These are phyloP conservation scores for Monosporascus sp. DNA, from an alignment of 2,329 filamentous ascomycete genomes.

Conservation along the genomic window DNA sequence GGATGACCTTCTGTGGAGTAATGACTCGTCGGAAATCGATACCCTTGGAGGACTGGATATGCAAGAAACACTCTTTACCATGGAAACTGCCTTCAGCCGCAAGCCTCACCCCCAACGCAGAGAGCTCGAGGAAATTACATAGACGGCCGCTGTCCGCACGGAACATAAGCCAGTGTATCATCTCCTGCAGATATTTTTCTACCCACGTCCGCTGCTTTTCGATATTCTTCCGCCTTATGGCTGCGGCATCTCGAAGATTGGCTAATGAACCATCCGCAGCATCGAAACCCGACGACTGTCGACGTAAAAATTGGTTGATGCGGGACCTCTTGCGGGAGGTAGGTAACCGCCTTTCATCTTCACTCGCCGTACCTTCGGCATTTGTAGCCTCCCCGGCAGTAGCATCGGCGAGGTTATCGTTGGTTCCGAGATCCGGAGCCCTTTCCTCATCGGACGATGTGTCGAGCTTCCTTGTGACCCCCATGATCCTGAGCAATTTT, in stretches of 20 bases:
- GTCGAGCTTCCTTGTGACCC: slow-evolving; percentile 72
- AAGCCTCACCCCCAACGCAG: slow-evolving; percentile 85
- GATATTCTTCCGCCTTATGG: slow-evolving; percentile 60
- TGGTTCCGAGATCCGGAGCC: slow-evolving; percentile 32
- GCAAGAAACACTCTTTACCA: slow-evolving; percentile 90
- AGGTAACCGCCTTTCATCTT: slow-evolving; percentile 51
- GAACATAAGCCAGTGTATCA: slow-evolving; percentile 97
- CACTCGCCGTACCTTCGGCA: slow-evolving; percentile 63
- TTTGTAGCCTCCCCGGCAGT: slow-evolving; percentile 42
- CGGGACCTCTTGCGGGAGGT: slow-evolving; percentile 45
- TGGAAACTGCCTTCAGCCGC: slow-evolving; percentile 96
- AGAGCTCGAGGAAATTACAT: slow-evolving; percentile 93
- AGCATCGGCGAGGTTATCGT: slow-evolving; percentile 29
- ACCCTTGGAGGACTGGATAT: slow-evolving; percentile 87
- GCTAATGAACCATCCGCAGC: slow-evolving; percentile 37
- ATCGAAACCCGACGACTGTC: slow-evolving; percentile 48
- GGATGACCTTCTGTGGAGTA: slow-evolving; percentile 72
- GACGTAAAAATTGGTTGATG: slow-evolving; percentile 46
- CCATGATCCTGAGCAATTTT: slow-evolving; percentile 83
- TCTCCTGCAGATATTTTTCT: slow-evolving; percentile 84
- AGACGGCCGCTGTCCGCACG: slow-evolving; percentile 90
- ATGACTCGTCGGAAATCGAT: slow-evolving; percentile 79
- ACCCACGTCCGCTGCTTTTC: slow-evolving; percentile 80
- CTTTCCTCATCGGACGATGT: slow-evolving; percentile 63
- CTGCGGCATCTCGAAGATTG: slow-evolving; percentile 43